Evolutionary conservation across 768 basidiomycete genomes (phyloP).

Genomic region (Amanita subjunquillea): DNA sequence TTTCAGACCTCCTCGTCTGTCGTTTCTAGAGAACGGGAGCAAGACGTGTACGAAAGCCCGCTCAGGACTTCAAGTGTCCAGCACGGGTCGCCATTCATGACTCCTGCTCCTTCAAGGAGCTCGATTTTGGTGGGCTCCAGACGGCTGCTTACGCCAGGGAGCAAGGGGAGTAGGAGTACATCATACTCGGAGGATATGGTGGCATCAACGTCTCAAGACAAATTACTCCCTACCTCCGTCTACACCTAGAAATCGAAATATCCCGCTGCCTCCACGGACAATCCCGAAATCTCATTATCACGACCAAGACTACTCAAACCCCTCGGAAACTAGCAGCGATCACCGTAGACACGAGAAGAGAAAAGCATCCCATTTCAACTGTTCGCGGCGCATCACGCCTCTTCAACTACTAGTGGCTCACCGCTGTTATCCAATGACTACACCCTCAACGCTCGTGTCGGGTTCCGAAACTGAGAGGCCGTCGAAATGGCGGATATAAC

Average conservation of each 20-base stretch:
- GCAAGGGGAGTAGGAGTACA: constrained; percentile 25
- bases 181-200: constrained; percentile 13
- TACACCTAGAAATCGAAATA: constrained; percentile 19
- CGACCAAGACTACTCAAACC: too few relatives aligned
- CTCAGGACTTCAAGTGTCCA: constrained; percentile 16
- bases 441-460: too few relatives aligned
- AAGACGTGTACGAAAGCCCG: constrained; percentile 9
- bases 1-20: constrained; percentile 23
- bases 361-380: too few relatives aligned
- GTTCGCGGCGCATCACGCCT: too few relatives aligned
- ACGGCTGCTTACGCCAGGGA: constrained; percentile 47
- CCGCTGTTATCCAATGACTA: too few relatives aligned
- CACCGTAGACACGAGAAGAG: too few relatives aligned
- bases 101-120: neutral
- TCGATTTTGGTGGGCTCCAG: constrained; percentile 23
- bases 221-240: constrained; percentile 29
- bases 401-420: too few relatives aligned
- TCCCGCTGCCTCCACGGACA: constrained; percentile 35
- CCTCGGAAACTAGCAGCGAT: too few relatives aligned
- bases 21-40: constrained; percentile 14
- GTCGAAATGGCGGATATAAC: too few relatives aligned
- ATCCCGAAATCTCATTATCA: constrained; percentile 38
- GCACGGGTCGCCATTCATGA: constrained; percentile 6
- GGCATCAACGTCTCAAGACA: constrained; percentile 33
- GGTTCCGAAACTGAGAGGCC: too few relatives aligned